Conservation (phyloP, 2,329 filamentous ascomycete species). For the Knoxdaviesia proteae region DNA sequence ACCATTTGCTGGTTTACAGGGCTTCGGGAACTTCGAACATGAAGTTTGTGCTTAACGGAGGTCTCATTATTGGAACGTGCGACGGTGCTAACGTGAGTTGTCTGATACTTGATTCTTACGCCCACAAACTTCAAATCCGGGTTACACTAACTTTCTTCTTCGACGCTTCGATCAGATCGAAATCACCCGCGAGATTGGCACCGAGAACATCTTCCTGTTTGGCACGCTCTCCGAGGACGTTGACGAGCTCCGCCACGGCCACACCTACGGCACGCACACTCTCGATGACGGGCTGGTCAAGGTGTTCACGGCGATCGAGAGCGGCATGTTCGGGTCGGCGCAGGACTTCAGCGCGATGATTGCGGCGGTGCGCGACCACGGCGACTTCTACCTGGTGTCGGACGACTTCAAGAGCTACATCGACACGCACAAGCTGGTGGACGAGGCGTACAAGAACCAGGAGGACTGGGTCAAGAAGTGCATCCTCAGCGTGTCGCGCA, state of each 20-base stretch:
- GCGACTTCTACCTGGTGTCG: constrained; percentile 93
- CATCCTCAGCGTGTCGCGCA: constrained; percentile 71
- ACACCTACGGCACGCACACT: constrained; percentile 63
- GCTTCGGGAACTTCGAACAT: constrained; percentile 86
- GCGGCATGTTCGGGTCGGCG: constrained; percentile 60
- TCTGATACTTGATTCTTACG: background rate
- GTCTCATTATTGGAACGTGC: constrained; percentile 91
- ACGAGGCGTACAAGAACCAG: constrained; percentile 78
- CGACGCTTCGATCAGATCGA: constrained; percentile 39
- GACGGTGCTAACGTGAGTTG: constrained; percentile 85
- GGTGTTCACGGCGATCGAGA: constrained; percentile 70
- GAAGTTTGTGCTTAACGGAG: constrained; percentile 97
- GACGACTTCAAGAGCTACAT: constrained; percentile 95
- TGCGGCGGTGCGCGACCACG: constrained; percentile 71
- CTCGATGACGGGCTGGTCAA: constrained; percentile 57
- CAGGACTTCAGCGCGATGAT: constrained; percentile 66
- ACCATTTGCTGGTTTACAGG: constrained; percentile 12
- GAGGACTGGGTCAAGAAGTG: constrained; percentile 84
- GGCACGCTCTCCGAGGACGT: constrained; percentile 92
- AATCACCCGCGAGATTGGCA: constrained; percentile 90
- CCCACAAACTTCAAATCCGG: background rate
- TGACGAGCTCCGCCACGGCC: constrained; percentile 78
- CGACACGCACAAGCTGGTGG: constrained; percentile 75
- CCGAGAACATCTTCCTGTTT: constrained; percentile 97
- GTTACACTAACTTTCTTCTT: constrained; percentile 2